A percentile compares a stretch with the other conserved stretches of the same genome.
Evolutionary conservation across 1,139 yeast species (phyloP).

Genomic region (Debaryomyces subglobosus): DNA sequence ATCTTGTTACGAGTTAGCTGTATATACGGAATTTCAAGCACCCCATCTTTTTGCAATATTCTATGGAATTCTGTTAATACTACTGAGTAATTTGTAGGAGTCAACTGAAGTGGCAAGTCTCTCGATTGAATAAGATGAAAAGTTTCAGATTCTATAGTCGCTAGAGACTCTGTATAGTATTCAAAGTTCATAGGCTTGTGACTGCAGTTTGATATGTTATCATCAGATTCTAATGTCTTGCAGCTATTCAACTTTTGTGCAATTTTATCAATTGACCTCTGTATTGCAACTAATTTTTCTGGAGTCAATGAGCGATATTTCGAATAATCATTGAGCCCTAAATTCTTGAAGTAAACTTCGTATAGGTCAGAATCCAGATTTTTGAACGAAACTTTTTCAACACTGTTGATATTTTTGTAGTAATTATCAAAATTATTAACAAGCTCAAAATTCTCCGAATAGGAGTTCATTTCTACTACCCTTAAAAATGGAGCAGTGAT

Average conservation of each 20-base stretch:
- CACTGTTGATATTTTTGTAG: slow-evolving; percentile 16
- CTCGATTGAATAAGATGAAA: slow-evolving; percentile 42
- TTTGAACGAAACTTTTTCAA: slow-evolving; percentile 23
- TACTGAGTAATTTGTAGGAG: slow-evolving; percentile 27
- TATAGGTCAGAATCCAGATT: slow-evolving; percentile 30
- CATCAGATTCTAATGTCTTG: slow-evolving; percentile 9
- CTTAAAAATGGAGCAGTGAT: slow-evolving; percentile 41
- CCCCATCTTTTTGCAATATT: slow-evolving; percentile 40
- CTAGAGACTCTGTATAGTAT: slow-evolving; percentile 33
- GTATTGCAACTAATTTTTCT: slow-evolving; percentile 34
- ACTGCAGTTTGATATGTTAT: slow-evolving; percentile 7
- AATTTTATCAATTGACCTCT: slow-evolving; percentile 26
- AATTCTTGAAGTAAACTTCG: slow-evolving; percentile 27
- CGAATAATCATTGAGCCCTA: slow-evolving; percentile 31
- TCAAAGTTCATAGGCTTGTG: slow-evolving; percentile 44
- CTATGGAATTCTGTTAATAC: slow-evolving; percentile 39
- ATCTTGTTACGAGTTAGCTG: slow-evolving; percentile 26
- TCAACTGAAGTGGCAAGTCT: slow-evolving; percentile 39
- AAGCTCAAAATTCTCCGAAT: slow-evolving; percentile 28
- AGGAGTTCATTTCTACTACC: slow-evolving; percentile 37
- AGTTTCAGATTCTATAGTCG: slow-evolving; percentile 31
- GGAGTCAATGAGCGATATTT: slow-evolving; percentile 28
- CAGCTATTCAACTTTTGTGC: slow-evolving; percentile 21
- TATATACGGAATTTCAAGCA: slow-evolving; percentile 36
- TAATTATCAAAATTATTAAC: slow-evolving; percentile 21